phyloP scores from a whole-genome alignment of 805 yeast genomes.

The Lachancea quebecensis region DNA sequence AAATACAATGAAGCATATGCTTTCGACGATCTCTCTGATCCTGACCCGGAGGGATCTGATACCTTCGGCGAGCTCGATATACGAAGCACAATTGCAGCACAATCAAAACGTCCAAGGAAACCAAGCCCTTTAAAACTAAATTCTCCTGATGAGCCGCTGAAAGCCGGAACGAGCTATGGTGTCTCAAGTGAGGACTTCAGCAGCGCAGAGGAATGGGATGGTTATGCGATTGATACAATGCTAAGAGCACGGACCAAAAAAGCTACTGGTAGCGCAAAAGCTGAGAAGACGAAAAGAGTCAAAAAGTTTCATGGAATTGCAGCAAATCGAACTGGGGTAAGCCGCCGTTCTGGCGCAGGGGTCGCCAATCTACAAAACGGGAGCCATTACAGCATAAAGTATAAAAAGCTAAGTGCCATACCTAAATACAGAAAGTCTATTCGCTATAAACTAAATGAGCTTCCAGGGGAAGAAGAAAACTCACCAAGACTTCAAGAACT shows the following conservation, averaged over 20 bases:
- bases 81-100: too few relatives aligned
- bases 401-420: too few relatives aligned
- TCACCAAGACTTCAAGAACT: too few relatives aligned
- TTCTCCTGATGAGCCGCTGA: not conserved
- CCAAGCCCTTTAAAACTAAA: not conserved
- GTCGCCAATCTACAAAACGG: too few relatives aligned
- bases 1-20: constrained; percentile 3
- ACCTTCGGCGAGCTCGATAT: not conserved
- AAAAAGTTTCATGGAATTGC: too few relatives aligned
- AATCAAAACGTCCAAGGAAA: not conserved
- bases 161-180: not conserved
- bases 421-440: too few relatives aligned
- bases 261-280: not conserved
- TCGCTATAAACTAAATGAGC: too few relatives aligned
- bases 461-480: too few relatives aligned
- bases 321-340: too few relatives aligned
- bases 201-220: constrained; percentile 9
- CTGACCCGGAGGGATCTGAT: not conserved
- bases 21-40: constrained; percentile 3
- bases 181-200: not conserved
- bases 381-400: too few relatives aligned
- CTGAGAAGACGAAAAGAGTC: not conserved
- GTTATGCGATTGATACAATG: constrained; percentile 14
- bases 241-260: constrained; percentile 3
- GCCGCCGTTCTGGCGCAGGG: too few relatives aligned